phyloP scores from a whole-genome alignment of 306 rosid species.

The Spatholobus suberectus region DNA sequence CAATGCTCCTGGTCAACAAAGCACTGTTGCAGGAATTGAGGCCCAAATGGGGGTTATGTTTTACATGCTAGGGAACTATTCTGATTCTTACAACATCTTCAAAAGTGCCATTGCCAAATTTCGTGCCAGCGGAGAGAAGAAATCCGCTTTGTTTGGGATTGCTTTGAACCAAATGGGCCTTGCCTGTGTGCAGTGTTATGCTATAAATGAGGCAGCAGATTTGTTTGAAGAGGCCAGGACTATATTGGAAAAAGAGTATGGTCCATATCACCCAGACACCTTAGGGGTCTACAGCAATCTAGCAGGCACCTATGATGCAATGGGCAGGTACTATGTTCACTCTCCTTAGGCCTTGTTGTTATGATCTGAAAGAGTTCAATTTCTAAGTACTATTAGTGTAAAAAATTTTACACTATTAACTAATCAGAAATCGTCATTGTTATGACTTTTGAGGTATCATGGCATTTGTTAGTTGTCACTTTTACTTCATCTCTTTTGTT shows the following conservation, averaged over 20 bases:
- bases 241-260: conserved; percentile 80
- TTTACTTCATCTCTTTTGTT: neutral
- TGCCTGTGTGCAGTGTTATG: conserved; percentile 74
- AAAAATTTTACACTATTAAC: neutral
- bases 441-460: neutral
- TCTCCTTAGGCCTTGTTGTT: neutral
- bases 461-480: neutral
- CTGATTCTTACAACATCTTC: conserved; percentile 70
- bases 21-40: conserved; percentile 82
- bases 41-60: conserved; percentile 88
- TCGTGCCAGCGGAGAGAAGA: conserved; percentile 75
- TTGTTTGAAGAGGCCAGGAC: conserved; percentile 81
- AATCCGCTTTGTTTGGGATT: conserved; percentile 78
- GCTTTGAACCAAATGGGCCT: conserved; percentile 94
- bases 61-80: conserved; percentile 75
- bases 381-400: neutral
- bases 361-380: neutral
- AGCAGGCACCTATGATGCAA: conserved; percentile 91
- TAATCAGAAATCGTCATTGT: neutral
- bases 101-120: conserved; percentile 67
- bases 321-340: conserved; percentile 75
- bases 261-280: conserved; percentile 80
- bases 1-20: conserved; percentile 69
- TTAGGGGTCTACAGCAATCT: conserved; percentile 86
- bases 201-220: conserved; percentile 89